Evolutionary conservation across 2,329 filamentous ascomycete genomes (phyloP).

Genomic region (Geosmithia putterillii): DNA sequence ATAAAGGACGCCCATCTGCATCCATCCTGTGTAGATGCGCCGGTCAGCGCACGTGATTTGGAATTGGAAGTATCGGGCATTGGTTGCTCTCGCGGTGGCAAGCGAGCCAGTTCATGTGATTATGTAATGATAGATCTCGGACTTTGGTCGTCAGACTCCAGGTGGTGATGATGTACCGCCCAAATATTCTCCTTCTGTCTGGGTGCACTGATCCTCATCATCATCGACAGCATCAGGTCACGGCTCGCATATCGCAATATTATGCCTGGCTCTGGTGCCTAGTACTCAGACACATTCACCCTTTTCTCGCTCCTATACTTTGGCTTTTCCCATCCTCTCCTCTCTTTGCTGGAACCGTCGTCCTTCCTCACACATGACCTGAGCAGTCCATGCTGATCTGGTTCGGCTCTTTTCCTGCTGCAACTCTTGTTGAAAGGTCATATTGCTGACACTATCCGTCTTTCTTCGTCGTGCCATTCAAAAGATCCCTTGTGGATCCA

Average conservation of each 20-base stretch:
- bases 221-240: neutral
- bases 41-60: too few relatives aligned
- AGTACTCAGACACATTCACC: neutral
- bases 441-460: constrained; percentile 21
- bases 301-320: too few relatives aligned
- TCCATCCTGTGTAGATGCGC: too few relatives aligned
- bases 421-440: constrained; percentile 13
- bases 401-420: constrained; percentile 27
- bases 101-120: too few relatives aligned
- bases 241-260: neutral
- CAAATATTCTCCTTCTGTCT: neutral
- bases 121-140: neutral
- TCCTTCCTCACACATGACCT: constrained; percentile 9
- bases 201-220: neutral
- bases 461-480: constrained; percentile 4
- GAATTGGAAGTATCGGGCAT: too few relatives aligned
- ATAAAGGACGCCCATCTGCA: too few relatives aligned
- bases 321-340: neutral
- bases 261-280: neutral
- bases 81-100: neutral
- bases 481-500: constrained; percentile 10
- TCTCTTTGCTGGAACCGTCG: neutral
- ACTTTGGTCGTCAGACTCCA: neutral
- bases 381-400: constrained; percentile 26
- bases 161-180: neutral